phyloP scores from a whole-genome alignment of 129 eudicot genomes.

The Erigeron canadensis region DNA sequence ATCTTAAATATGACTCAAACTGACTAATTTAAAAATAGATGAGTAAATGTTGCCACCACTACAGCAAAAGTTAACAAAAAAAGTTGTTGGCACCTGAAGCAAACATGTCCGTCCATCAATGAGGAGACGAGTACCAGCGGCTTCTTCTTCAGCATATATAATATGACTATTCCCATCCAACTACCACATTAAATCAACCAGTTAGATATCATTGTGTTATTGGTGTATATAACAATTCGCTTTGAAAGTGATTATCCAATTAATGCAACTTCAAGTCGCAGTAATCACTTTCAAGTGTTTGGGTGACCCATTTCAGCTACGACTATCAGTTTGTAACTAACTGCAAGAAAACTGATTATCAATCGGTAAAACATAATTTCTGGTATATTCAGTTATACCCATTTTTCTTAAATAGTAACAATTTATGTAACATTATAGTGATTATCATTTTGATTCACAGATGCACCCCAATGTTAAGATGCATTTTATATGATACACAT shows the following conservation, averaged over 20 bases:
- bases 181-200: conserved; percentile 43
- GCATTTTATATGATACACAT: background rate
- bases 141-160: conserved; percentile 98
- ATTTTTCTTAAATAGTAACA: background rate
- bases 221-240: background rate
- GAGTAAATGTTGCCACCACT: too few species aligned
- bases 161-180: conserved; percentile 97
- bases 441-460: conserved; percentile 4
- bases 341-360: background rate
- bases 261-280: background rate
- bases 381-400: too few species aligned
- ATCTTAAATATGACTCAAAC: too few species aligned
- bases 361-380: too few species aligned
- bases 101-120: conserved; percentile 99
- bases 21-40: too few species aligned
- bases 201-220: background rate
- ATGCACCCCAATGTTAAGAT: background rate
- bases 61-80: background rate
- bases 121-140: conserved; percentile 98
- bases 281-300: background rate
- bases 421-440: background rate
- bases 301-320: background rate
- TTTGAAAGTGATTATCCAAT: background rate
- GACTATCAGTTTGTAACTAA: background rate
- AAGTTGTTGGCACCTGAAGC: conserved; percentile 67